A percentile compares a stretch with the other conserved stretches of the same genome.
These are phyloP conservation scores for Candida corydali DNA, from an alignment of 805 yeast species.

Conservation along the genomic window DNA sequence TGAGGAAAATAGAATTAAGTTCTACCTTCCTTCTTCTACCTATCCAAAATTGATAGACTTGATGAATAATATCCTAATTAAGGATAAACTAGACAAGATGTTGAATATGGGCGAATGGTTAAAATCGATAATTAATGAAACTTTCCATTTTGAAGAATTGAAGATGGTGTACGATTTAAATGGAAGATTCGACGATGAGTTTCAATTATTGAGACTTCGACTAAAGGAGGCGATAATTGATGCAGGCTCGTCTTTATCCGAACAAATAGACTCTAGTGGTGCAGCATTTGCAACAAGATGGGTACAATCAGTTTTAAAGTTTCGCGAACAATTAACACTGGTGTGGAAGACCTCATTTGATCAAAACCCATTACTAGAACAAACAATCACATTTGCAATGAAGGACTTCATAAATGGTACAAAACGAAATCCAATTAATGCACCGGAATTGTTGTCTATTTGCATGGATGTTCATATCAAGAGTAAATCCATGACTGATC, in stretches of 20 bases:
- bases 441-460: conserved; percentile 36
- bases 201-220: conserved; percentile 45
- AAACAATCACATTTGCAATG: conserved; percentile 57
- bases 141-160: conserved; percentile 37
- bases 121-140: conserved; percentile 29
- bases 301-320: conserved; percentile 54
- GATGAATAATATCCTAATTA: conserved; percentile 57
- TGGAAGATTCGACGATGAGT: conserved; percentile 50
- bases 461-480: conserved; percentile 40
- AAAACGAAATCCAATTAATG: conserved; percentile 33
- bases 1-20: conserved; percentile 54
- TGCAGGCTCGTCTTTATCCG: conserved; percentile 9
- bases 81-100: conserved; percentile 52
- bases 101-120: conserved; percentile 55
- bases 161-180: conserved; percentile 46
- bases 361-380: conserved; percentile 46
- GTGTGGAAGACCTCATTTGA: conserved; percentile 48
- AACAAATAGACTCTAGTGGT: too few relatives aligned
- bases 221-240: conserved; percentile 42
- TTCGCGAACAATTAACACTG: conserved; percentile 47
- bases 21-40: conserved; percentile 53
- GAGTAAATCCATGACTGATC: conserved; percentile 12
- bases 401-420: conserved; percentile 53
- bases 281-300: conserved; percentile 61
- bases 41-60: conserved; percentile 50